Evolutionary conservation across 768 basidiomycete genomes (phyloP), one percentile per base, ranked within the genome.

Genomic region (Leccinellum albellum): DNA sequence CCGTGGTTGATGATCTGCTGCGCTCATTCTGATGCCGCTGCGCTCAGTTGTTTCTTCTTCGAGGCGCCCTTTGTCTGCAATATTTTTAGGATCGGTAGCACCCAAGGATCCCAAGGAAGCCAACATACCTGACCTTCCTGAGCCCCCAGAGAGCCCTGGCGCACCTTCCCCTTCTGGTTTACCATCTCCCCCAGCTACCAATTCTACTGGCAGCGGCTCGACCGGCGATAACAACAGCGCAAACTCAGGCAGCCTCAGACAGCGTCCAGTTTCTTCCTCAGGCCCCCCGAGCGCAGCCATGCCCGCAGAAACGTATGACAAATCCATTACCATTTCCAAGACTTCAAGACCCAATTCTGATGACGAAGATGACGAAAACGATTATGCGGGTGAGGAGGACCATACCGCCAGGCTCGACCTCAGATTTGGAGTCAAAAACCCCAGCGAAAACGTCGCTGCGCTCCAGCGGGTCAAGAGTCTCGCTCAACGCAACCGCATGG

Each of bases 131-230:
- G 85, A 87, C 64, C 79, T 89, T 45, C 87, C 87, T 50, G 85
- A 85, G 60, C 86, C 85, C 3, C 84, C 86, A 37, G 70, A 72
- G n/a, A 87, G 84, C 59, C 85, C 86, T 12, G 76, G 74, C 23
- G 73, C 78, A 32, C 70, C 78, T 56, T 78, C 84, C 4, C 69
- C 78, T 55, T 89, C 88, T 6, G 89, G 90, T 6, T 70, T 92
- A 6, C 90, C 91, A 1, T 91, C 89, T 23, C 91, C 91, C 0
- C 91, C 91, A 44, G 89, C 88, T 26, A 89, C 91, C 20, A 91
- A 91, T 67, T 91, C 89, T 12, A 91, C 89, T 2, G 89, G 87
- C 32, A 90, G 88, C 69, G 87, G 88, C 35, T 89, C 88, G 64
- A 85, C 82, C 4, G 86, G 85, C 44, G 85, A 85, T 72, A 79